phyloP scores from a whole-genome alignment of 495 filamentous ascomycete genomes.

The Thozetella sp. region DNA sequence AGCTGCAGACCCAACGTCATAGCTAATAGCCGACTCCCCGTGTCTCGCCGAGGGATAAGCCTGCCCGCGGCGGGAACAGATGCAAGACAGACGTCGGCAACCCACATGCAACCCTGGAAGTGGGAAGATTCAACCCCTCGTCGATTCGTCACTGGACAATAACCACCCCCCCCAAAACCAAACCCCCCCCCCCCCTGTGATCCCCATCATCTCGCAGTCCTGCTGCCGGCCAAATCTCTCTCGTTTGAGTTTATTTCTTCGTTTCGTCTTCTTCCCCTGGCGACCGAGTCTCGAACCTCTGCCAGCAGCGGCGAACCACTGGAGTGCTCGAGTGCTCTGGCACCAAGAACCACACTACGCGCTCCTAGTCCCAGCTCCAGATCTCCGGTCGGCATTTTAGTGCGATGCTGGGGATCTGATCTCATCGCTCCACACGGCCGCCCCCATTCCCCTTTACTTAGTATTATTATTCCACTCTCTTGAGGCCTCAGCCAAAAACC shows the following conservation, averaged over 20 bases:
- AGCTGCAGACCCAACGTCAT: conserved; percentile 15
- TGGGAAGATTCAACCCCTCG: background rate
- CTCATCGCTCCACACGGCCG: background rate
- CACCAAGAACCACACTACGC: background rate
- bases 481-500: background rate
- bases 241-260: background rate
- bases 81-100: background rate
- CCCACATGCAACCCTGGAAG: conserved; percentile 1
- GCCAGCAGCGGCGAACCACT: background rate
- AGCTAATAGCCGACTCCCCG: conserved; percentile 7
- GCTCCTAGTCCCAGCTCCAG: background rate
- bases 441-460: background rate
- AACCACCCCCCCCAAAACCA: background rate
- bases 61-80: background rate
- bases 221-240: background rate
- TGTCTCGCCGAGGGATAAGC: background rate
- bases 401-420: background rate
- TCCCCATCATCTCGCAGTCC: background rate
- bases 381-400: background rate
- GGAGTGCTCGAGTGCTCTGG: too few species aligned
- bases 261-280: background rate
- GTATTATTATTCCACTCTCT: background rate
- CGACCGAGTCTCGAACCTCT: background rate
- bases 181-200: background rate
- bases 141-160: background rate